Base-by-base conservation (phyloP, 2,329 filamentous ascomycete genomes). In the Arthrobotrys iridis region DNA sequence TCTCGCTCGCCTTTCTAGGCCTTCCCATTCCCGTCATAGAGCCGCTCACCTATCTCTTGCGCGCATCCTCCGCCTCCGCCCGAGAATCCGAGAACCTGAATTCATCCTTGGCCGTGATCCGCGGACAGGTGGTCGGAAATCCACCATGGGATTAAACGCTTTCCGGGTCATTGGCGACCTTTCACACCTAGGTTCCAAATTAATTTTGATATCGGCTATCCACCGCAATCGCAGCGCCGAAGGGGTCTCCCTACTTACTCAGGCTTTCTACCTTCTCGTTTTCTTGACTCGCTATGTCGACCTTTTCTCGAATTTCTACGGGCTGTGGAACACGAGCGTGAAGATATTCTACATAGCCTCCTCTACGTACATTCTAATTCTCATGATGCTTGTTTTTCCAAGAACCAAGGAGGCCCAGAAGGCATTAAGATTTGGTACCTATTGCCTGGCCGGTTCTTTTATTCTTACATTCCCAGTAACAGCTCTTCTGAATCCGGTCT, bases 211-310 rank as follows among this genome's bases (percentile, higher is more conserved):
- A 83, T 91, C 90, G 84, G 89, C 93, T 65, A 97, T 97, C 80
- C 93, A 97, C 83, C 88, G 88, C 78, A 97, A 97, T 81, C 88
- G 88, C 81, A 95, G 91, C 82, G 91, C 93, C 52, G 93, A 97
- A 85, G 93, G 90, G 89, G 83, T 97, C 76, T 97, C 93, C 22
- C 89, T 97, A 81, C 92, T 98, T 80, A 97, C 91, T 0, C 94
- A 98, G 83, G 86, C 89, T 66, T 88, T 97, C 78, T 98, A 98
- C 83, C 88, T 90, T 65, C 82, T 90, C 77, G 93, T 98, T 70
- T 98, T 97, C 84, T 85, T 89, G 80, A 90, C 92, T 3, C 89
- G 94, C 75, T 98, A 98, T 83, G 87, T 94, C 77, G 92, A 97
- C 81, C 84, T 97, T 77, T 92, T 96, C 81, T 80, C 77, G 5